Percentiles rank a stretch among this genome's conserved stretches.
phyloP scores from a whole-genome alignment of 2,329 filamentous ascomycete species.

The Neofusicoccum umdonicola region DNA sequence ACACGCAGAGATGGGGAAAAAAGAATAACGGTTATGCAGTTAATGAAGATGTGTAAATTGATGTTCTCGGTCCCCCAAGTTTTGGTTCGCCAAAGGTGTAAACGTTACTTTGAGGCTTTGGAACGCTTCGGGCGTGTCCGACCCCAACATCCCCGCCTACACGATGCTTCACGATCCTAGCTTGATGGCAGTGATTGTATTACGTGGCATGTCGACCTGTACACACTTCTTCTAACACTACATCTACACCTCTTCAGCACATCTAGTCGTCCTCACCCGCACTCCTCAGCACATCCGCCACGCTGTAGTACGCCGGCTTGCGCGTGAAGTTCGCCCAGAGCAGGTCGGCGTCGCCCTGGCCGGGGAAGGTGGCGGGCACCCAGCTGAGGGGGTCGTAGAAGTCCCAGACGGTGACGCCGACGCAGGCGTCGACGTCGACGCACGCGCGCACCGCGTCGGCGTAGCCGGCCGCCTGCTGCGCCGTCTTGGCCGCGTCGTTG shows the following conservation, averaged over 20 bases:
- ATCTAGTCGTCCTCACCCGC: too few relatives aligned
- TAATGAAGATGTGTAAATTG: slow-evolving; percentile 7
- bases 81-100: too few relatives aligned
- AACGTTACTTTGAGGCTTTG: too few relatives aligned
- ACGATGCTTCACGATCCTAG: too few relatives aligned
- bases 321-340: slow-evolving; percentile 27
- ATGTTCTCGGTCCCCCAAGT: background rate
- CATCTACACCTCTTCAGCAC: too few relatives aligned
- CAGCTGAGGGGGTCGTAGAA: slow-evolving; percentile 42
- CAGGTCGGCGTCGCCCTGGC: slow-evolving; percentile 35
- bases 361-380: slow-evolving; percentile 40
- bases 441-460: slow-evolving; percentile 37
- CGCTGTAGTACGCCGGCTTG: slow-evolving; percentile 37
- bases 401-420: slow-evolving; percentile 43
- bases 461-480: slow-evolving; percentile 52
- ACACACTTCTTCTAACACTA: too few relatives aligned
- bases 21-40: slow-evolving; percentile 1
- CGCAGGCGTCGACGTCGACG: slow-evolving; percentile 34
- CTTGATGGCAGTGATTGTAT: too few relatives aligned
- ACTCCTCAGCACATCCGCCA: slow-evolving; percentile 23
- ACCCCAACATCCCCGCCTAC: too few relatives aligned
- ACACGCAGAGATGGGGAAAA: slow-evolving; percentile 1
- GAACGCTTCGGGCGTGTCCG: too few relatives aligned
- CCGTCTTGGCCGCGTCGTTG: slow-evolving; percentile 37
- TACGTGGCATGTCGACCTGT: too few relatives aligned